Conservation (phyloP, 345 rosid species). For the Trapa bicornis region DNA sequence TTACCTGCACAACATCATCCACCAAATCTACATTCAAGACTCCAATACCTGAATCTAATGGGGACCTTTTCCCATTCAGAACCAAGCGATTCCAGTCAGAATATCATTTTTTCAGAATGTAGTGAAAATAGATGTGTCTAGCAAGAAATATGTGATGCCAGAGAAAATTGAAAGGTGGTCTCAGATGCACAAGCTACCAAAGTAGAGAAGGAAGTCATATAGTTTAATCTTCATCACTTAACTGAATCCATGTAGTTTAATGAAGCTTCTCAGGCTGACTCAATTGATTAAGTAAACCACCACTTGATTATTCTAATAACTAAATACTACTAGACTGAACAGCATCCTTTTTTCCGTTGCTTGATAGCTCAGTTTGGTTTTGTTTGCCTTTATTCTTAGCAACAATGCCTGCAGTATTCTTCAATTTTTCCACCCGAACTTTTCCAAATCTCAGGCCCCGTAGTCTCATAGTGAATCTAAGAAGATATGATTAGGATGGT, state of each 20-base stretch:
- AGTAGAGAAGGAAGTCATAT: neutral
- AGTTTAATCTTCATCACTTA: neutral
- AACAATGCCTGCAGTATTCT: too few species aligned
- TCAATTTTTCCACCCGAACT: slow-evolving; percentile 49
- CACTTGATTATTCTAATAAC: too few species aligned
- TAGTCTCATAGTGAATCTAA: slow-evolving; percentile 57
- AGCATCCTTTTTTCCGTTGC: too few species aligned
- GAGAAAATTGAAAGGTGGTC: neutral
- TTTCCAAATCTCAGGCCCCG: slow-evolving; percentile 61
- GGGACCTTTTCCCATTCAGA: slow-evolving; percentile 23
- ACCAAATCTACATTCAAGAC: slow-evolving; percentile 34
- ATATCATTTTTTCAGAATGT: neutral
- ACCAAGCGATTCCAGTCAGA: slow-evolving; percentile 1
- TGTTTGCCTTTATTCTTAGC: too few species aligned
- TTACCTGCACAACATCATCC: slow-evolving; percentile 43
- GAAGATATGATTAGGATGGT: neutral
- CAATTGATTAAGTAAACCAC: neutral
- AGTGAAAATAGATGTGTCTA: neutral
- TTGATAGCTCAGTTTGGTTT: too few species aligned
- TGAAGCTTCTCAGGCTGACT: neutral
- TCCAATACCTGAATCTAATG: slow-evolving; percentile 63
- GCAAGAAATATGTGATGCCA: neutral
- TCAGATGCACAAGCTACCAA: neutral
- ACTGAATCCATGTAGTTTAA: neutral
- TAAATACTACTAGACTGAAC: too few species aligned